Conservation (phyloP, 495 filamentous ascomycete species). For the Neurospora africana region DNA sequence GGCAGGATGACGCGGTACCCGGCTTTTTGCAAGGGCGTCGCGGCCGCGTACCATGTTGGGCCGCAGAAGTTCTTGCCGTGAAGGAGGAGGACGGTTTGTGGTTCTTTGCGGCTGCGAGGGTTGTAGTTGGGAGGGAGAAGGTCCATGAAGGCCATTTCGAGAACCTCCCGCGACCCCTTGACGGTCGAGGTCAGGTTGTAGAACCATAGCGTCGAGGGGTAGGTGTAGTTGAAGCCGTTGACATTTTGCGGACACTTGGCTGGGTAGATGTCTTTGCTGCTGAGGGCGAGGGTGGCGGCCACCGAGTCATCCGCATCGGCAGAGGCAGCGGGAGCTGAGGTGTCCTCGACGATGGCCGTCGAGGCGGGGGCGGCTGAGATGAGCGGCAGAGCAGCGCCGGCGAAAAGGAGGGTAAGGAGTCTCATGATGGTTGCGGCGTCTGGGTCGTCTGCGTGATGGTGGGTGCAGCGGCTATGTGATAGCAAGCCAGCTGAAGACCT, state of each 20-base stretch:
- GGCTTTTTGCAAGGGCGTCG: conserved; percentile 15
- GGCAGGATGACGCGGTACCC: conserved; percentile 37
- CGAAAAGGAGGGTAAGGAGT: not conserved
- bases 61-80: conserved; percentile 41
- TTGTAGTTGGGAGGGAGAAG: conserved; percentile 13
- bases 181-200: conserved; percentile 29
- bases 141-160: conserved; percentile 41
- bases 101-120: conserved; percentile 11
- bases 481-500: not conserved
- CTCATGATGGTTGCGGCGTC: not conserved
- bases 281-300: conserved; percentile 7
- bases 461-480: not conserved
- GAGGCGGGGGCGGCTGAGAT: not conserved
- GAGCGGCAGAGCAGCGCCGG: not conserved
- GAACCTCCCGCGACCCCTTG: conserved; percentile 3
- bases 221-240: conserved; percentile 34
- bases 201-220: conserved; percentile 30
- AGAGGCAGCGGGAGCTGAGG: not conserved
- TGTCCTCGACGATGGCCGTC: not conserved
- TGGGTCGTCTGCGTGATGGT: not conserved
- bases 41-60: conserved; percentile 31
- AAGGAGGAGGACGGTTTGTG: conserved; percentile 26
- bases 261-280: conserved; percentile 11
- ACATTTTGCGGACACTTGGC: conserved; percentile 19
- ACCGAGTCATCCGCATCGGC: conserved; percentile 1